These are phyloP conservation scores for Lecanicillium sp. DNA, from an alignment of 2,329 filamentous ascomycete species.

Conservation along the genomic window DNA sequence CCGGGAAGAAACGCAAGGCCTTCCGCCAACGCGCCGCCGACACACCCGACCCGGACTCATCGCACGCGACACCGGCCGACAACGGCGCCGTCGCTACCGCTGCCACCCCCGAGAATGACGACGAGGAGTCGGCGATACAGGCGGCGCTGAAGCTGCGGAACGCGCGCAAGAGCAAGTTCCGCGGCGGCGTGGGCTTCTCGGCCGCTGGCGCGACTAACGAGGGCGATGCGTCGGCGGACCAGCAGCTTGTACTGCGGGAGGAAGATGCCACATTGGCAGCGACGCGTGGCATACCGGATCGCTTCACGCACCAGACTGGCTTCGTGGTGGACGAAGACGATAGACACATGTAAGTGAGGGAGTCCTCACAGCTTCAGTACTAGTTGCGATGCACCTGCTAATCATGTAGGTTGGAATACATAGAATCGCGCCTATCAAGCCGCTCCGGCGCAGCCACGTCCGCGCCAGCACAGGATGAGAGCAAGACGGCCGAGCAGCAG, in stretches of 20 bases:
- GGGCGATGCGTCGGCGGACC: constrained; percentile 22
- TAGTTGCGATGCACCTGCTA: constrained; percentile 34
- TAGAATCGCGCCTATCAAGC: constrained; percentile 73
- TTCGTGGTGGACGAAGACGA: constrained; percentile 58
- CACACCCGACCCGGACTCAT: constrained; percentile 8
- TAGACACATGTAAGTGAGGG: constrained; percentile 66
- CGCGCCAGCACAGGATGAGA: constrained; percentile 4
- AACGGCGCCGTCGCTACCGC: constrained; percentile 7
- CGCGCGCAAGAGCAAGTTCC: constrained; percentile 36
- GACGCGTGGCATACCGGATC: constrained; percentile 25
- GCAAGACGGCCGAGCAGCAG: constrained; percentile 7
- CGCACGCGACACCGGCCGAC: constrained; percentile 5
- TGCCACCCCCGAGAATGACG: constrained; percentile 5
- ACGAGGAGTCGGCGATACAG: constrained; percentile 28
- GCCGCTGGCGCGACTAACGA: constrained; percentile 11
- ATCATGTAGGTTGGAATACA: constrained; percentile 74
- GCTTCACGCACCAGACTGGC: constrained; percentile 68
- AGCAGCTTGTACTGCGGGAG: constrained; percentile 27
- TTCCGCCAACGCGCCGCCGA: constrained; percentile 44
- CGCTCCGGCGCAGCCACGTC: constrained; percentile 26
- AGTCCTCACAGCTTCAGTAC: neutral
- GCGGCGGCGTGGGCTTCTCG: constrained; percentile 47
- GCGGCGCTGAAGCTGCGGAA: constrained; percentile 48
- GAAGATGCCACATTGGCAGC: constrained; percentile 18
- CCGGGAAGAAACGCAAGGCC: constrained; percentile 51